Percentiles rank a stretch among this genome's conserved stretches.
Evolutionary conservation across 2,329 filamentous ascomycete genomes (phyloP).

Genomic region (Fusarium chaquense): DNA sequence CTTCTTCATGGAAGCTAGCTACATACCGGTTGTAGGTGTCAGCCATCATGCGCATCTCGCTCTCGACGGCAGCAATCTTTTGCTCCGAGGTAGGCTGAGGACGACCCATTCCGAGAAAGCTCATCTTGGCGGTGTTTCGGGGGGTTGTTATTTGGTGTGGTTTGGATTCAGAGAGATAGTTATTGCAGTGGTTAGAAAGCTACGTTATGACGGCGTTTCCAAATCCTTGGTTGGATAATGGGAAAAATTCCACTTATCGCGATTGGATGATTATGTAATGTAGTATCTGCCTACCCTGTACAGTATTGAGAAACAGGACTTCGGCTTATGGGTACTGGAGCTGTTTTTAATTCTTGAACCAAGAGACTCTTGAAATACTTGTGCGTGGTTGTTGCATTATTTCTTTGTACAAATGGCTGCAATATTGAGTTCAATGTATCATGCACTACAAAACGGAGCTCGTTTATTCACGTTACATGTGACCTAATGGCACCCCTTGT

Average conservation of each 20-base stretch:
- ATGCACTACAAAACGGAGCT: not conserved
- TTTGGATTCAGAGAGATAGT: not conserved
- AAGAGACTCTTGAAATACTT: not conserved
- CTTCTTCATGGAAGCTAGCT: not conserved
- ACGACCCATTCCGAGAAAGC: constrained; percentile 63
- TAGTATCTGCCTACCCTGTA: constrained; percentile 39
- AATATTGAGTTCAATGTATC: no score
- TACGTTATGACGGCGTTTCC: constrained; percentile 30
- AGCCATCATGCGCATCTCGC: constrained; percentile 96
- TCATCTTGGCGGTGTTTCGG: constrained; percentile 53
- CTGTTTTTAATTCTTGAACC: not conserved
- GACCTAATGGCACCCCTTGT: accelerated
- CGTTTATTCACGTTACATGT: not conserved
- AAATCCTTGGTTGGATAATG: constrained; percentile 19
- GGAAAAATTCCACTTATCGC: constrained; percentile 47
- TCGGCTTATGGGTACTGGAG: no score
- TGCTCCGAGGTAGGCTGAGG: constrained; percentile 93
- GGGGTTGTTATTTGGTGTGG: not conserved
- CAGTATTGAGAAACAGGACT: no score
- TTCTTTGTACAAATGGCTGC: no score
- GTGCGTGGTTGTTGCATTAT: no score
- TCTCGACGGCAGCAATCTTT: constrained; percentile 96
- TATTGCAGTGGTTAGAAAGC: constrained; percentile 17
- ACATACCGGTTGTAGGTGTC: constrained; percentile 97
- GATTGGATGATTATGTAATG: constrained; percentile 44